Evolutionary conservation across 441 rosid species (phyloP), one percentile per base, ranked within the genome.

Genomic region (Aleurites moluccanus): DNA sequence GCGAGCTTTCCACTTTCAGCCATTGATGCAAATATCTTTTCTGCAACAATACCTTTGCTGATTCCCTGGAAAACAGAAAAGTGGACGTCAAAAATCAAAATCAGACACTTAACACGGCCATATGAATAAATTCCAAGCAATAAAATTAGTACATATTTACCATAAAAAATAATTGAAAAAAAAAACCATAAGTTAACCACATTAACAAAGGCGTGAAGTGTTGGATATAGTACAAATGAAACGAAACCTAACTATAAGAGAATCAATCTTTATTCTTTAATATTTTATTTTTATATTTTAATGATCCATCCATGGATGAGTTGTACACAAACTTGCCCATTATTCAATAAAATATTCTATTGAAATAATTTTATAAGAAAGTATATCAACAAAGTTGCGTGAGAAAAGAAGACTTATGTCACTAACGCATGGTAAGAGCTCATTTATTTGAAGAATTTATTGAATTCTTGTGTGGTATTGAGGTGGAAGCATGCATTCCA

Each of bases 41-140:
- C 93, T 3, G 88, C 86, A 18, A 85, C 91, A 44, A 82, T 1
- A 59, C 95, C 95, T 83, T 90, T 90, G 64, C 86, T 89, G 68
- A 87, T 81, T 53, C 91, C 95, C 93, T 90, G 76, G 8, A 3
- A 33, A 77, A 73, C 78, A 13, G 49, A 21, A 78, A 76, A 69
- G 77, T 1, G n/a, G 21, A 14, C 64, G 55, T 55, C 56, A 73
- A 7, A 27, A 61, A 3, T 16, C 67, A n/a, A 23, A 28, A 28
- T 65, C n/a, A 72, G 18, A 64, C 10, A 50, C n/a, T n/a, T 16
- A 4, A 68, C 16, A 52, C 2, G 14, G 64, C n/a, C 15, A 27
- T 60, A 28, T 28, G 20, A 7, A 59, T 6, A 8, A 8, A 21
- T 13, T 25, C 35, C 38, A 25, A 25, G 8, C 0, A 59, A 13